Base-by-base conservation (phyloP, 352 stramenopile genomes). In the Globisporangium okanoganense region DNA sequence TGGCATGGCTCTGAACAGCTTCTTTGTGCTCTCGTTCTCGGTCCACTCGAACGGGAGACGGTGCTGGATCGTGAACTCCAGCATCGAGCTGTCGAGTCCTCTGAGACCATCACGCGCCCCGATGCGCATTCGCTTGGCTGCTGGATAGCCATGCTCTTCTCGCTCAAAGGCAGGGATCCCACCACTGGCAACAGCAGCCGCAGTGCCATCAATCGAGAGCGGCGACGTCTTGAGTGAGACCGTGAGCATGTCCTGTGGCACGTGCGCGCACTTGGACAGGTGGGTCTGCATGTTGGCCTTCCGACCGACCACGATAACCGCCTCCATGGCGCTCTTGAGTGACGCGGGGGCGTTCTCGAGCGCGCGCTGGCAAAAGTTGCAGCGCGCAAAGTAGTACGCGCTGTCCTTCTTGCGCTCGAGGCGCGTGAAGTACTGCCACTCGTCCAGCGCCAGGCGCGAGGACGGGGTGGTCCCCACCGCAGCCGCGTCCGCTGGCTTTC, bases 261-360 rank as follows among this genome's bases (percentile, higher is more conserved):
- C 66, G 52, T 93, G 82, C 0, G 77, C 70, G 47, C 84, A 93
- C 69, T 87, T 90, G 71, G 79, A 70, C 66, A 91, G 64, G 58
- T 93, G 84, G 3, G 84, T 93, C 71, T 91, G 84, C 84, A 93
- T 93, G 65, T 91, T 93, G 52, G 77, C 78, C 62, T 91, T 93
- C 27, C 83, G 76, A 0, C 81, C 84, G 67, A 88, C 85, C 41
- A 93, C 73, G 51, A 88, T 67, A 24, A 73, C 73, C 24, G 82
- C 76, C 41, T 76, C 69, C 74, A 89, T 83, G 0, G 67, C 71
- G 24, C 55, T 40, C 45, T 81, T 81, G 59, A 87, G 70, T 5
- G 70, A 61, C 3, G 83, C 76, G 0, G 76, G 73, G 1, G 75
- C 79, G 31, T 64, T 73, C 22, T 87, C 76, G 6, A 75, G 78